Evolutionary conservation across 2,329 filamentous ascomycete genomes (phyloP), one percentile per base, ranked within the genome.

Genomic region (Boeremia exigua): DNA sequence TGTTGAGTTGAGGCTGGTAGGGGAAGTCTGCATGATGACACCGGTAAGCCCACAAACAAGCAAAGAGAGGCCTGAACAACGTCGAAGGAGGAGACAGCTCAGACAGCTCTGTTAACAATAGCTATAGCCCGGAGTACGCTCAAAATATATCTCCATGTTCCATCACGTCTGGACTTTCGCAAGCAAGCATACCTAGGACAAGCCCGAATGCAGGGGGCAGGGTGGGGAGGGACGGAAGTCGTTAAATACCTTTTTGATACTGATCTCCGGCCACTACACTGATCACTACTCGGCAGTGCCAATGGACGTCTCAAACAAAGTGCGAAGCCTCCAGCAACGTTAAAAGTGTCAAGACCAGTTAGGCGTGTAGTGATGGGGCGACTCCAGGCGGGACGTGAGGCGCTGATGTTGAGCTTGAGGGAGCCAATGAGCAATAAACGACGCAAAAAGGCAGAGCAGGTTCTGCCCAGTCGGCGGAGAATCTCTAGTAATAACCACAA

Each of bases 401-500:
- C 58, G 59, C 54, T 61, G 60, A 60, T 59, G 59, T 62, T 62
- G 66, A 60, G 57, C 54, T 56, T 46, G 48, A 60, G 48, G 58
- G 62, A 62, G 62, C 65, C 62, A 66, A 68, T 68, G 63, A 67
- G 58, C 60, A 65, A 56, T 58, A 51, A 43, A 64, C 62, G 61
- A 66, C 60, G 68, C 67, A 66, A 61, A 63, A 67, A 63, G 58
- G 59, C 61, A 70, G 62, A 63, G 59, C 56, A 56, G 47, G 42
- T 51, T 56, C 60, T 63, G 63, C 54, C 59, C 68, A 68, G 66
- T 69, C 65, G 69, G 69, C 69, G 72, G 73, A 74, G 67, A 70
- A 61, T 65, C 62, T 70, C 71, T 62, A 71, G 70, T 75, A 74
- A 74, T 75, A 75, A 74, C 70, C 64, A 70, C 67, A 69, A 70